Evolutionary conservation across 805 yeast species (phyloP).

Genomic region (Ascoidea rubescens): DNA sequence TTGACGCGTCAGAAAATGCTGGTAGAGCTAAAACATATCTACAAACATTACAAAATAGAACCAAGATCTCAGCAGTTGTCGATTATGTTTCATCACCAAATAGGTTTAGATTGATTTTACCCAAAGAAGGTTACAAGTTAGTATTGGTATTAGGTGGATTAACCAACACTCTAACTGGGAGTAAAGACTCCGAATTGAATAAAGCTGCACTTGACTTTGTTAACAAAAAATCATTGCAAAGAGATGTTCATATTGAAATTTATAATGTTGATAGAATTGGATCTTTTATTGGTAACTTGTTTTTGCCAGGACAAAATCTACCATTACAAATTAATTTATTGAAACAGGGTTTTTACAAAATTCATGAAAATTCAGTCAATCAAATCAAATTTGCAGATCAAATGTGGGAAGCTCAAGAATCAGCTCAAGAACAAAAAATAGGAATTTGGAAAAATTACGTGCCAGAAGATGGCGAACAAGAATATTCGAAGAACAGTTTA

Average conservation of each 20-base stretch:
- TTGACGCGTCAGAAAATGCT: slow-evolving; percentile 68
- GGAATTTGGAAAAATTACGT: slow-evolving; percentile 62
- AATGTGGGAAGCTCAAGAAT: slow-evolving; percentile 45
- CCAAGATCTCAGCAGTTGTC: slow-evolving; percentile 51
- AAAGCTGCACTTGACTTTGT: slow-evolving; percentile 42
- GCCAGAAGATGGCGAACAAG: slow-evolving; percentile 24
- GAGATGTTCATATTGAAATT: slow-evolving; percentile 59
- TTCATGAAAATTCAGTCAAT: slow-evolving; percentile 51
- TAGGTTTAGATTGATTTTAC: slow-evolving; percentile 50
- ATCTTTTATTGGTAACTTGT: slow-evolving; percentile 65
- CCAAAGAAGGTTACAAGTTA: slow-evolving; percentile 57
- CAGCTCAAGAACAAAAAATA: slow-evolving; percentile 36
- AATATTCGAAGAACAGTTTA: slow-evolving; percentile 9
- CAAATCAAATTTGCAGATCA: slow-evolving; percentile 41
- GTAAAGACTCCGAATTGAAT: slow-evolving; percentile 22
- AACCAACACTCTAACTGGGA: slow-evolving; percentile 22
- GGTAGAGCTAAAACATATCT: slow-evolving; percentile 63
- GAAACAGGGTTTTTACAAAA: slow-evolving; percentile 46
- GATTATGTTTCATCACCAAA: slow-evolving; percentile 61
- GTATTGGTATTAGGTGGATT: slow-evolving; percentile 70
- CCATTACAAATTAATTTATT: slow-evolving; percentile 50
- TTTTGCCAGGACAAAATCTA: slow-evolving; percentile 29
- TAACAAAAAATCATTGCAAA: slow-evolving; percentile 44
- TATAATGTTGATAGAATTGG: slow-evolving; percentile 65
- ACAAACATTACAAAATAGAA: slow-evolving; percentile 53